Conservation (phyloP, 805 yeast species). For the Zygosaccharomyces lentus region DNA sequence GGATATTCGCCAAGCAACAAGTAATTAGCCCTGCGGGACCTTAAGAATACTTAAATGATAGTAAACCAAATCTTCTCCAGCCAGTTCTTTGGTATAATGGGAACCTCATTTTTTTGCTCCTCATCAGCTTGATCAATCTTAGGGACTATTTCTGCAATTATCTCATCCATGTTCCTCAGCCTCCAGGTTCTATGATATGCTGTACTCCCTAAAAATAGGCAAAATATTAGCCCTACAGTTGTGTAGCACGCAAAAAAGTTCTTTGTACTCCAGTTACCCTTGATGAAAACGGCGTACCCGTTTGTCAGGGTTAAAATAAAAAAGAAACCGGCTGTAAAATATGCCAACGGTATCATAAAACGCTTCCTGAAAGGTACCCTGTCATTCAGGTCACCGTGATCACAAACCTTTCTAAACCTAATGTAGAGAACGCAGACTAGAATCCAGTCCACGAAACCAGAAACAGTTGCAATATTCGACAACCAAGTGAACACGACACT, state of each 20-base stretch:
- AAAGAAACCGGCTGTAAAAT: constrained; percentile 45
- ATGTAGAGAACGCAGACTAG: constrained; percentile 45
- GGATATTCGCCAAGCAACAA: too few relatives aligned
- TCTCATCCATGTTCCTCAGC: constrained; percentile 12
- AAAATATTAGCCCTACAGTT: constrained; percentile 46
- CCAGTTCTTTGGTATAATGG: constrained; percentile 14
- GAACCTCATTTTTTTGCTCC: constrained; percentile 13
- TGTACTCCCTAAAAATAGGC: constrained; percentile 28
- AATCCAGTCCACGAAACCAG: constrained; percentile 57
- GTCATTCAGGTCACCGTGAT: constrained; percentile 44
- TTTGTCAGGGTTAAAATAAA: constrained; percentile 50
- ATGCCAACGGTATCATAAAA: constrained; percentile 53
- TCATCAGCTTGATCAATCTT: constrained; percentile 17
- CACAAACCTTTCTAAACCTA: constrained; percentile 56
- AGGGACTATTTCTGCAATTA: constrained; percentile 14
- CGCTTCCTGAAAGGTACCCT: constrained; percentile 52
- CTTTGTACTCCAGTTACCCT: constrained; percentile 40
- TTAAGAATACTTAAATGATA: background rate
- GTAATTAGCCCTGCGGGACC: too few relatives aligned
- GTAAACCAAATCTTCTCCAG: constrained; percentile 14
- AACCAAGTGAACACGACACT: constrained; percentile 57
- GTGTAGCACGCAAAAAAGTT: constrained; percentile 63
- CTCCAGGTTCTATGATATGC: constrained; percentile 10
- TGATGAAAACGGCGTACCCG: constrained; percentile 59
- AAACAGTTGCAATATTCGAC: constrained; percentile 53